phyloP scores from a whole-genome alignment of 1,284 basidiomycete genomes.

The Trichosporon coremiiforme region DNA sequence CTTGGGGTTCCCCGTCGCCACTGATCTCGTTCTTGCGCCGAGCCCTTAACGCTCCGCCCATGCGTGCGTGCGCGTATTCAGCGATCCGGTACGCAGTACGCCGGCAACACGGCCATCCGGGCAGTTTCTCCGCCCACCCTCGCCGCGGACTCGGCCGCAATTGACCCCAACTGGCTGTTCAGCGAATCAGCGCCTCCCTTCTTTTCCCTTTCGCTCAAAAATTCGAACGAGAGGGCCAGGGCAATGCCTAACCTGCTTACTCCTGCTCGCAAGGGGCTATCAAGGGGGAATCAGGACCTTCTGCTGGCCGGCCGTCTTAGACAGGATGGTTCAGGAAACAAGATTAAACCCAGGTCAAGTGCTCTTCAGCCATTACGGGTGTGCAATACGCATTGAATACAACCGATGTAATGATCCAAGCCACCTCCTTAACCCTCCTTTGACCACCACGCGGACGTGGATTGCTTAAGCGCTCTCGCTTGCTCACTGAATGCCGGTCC shows the following conservation, averaged over 20 bases:
- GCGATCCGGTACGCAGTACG: too few species aligned
- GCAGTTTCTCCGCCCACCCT: not conserved
- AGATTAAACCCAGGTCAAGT: constrained; percentile 12
- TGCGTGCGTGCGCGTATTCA: not conserved
- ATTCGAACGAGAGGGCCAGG: constrained; percentile 4
- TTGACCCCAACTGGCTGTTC: not conserved
- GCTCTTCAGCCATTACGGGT: not conserved
- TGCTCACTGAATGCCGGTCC: constrained; percentile 1
- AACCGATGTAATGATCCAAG: not conserved
- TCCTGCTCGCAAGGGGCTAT: not conserved
- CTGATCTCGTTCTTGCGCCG: too few species aligned
- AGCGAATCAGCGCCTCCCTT: not conserved
- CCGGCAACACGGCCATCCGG: not conserved
- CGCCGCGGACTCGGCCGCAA: not conserved
- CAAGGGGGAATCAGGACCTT: not conserved
- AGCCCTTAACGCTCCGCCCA: too few species aligned
- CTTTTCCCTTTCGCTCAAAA: not conserved
- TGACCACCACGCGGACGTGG: not conserved
- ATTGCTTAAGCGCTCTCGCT: constrained; percentile 6
- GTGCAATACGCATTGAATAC: not conserved
- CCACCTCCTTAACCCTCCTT: constrained; percentile 2
- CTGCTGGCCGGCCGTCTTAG: not conserved
- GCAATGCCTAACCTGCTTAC: not conserved
- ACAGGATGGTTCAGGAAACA: constrained; percentile 17
- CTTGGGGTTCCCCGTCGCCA: too few species aligned